These are phyloP conservation scores for Hapsidospora chrysogenum DNA, from an alignment of 495 filamentous ascomycete genomes.

Conservation along the genomic window DNA sequence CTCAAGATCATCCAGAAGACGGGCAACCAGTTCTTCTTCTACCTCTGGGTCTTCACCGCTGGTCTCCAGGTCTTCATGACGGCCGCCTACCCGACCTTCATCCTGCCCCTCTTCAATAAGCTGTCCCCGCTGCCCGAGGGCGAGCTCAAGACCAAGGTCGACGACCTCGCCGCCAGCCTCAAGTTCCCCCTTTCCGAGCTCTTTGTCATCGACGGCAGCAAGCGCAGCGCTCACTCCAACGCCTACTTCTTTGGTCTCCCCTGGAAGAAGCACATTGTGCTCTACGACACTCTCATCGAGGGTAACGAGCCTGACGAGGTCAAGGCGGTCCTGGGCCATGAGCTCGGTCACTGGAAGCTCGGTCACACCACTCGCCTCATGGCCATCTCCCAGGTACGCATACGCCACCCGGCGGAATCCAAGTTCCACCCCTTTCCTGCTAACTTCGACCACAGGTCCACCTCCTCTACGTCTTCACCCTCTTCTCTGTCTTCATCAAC, in stretches of 20 bases:
- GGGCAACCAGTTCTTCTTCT: constrained; percentile 88
- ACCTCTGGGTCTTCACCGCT: constrained; percentile 85
- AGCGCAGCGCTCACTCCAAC: constrained; percentile 92
- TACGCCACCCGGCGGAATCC: neutral
- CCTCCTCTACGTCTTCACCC: constrained; percentile 88
- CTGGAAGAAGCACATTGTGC: constrained; percentile 99
- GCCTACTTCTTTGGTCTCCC: constrained; percentile 97
- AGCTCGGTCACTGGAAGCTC: constrained; percentile 91
- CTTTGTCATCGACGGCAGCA: constrained; percentile 93
- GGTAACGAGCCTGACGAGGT: constrained; percentile 85
- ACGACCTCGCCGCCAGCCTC: constrained; percentile 65
- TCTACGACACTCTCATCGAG: constrained; percentile 94
- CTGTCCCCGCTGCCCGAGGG: constrained; percentile 82
- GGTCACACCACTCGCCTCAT: constrained; percentile 90
- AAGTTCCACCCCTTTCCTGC: no score
- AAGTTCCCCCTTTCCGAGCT: constrained; percentile 84
- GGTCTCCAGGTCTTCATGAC: constrained; percentile 83
- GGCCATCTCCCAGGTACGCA: constrained; percentile 63
- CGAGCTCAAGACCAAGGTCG: constrained; percentile 70
- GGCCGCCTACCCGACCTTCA: constrained; percentile 87
- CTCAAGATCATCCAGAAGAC: constrained; percentile 83
- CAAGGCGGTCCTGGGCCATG: constrained; percentile 85
- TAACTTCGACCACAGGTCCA: constrained; percentile 33
- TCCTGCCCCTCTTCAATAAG: constrained; percentile 96
- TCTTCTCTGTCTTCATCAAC: constrained; percentile 95